Percentiles rank a stretch among this genome's conserved stretches.
Conservation (phyloP, 371 early-diverging fungal species). For the Chytridium lagenaria region DNA sequence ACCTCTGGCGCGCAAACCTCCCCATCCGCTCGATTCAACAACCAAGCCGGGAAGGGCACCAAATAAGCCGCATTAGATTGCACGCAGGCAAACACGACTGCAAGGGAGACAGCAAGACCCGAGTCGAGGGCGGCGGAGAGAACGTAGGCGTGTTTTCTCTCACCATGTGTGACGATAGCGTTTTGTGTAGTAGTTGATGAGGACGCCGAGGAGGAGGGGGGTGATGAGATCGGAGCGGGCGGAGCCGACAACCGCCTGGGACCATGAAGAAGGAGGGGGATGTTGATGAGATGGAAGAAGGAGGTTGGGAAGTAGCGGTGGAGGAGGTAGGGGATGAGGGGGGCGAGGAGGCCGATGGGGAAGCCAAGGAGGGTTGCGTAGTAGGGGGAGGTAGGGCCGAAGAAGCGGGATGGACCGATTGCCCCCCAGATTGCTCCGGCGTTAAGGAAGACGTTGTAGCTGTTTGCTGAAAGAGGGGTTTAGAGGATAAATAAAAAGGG, state of each 20-base stretch:
- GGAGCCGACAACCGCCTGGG: no score
- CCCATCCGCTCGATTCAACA: conserved; percentile 23
- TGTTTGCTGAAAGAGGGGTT: background rate
- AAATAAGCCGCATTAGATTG: background rate
- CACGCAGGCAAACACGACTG: conserved; percentile 8
- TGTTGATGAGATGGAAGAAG: conserved; percentile 15
- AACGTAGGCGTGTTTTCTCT: conserved; percentile 7
- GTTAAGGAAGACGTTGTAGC: conserved; percentile 54
- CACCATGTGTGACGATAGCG: background rate
- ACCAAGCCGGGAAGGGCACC: conserved; percentile 27
- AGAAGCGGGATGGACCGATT: conserved; percentile 61
- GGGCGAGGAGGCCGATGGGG: conserved; percentile 36
- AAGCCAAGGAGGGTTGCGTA: conserved; percentile 29
- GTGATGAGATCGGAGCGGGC: background rate
- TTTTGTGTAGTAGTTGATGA: background rate
- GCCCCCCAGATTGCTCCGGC: conserved; percentile 71
- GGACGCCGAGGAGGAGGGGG: background rate
- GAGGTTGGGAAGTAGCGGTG: conserved; percentile 8
- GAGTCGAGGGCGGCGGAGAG: conserved; percentile 12
- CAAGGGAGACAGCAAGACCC: conserved; percentile 10
- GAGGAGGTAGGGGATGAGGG: conserved; percentile 38
- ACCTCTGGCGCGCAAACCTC: conserved; percentile 32
- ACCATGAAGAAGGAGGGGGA: conserved; percentile 7
- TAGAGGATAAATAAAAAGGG: background rate
- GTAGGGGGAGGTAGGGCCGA: conserved; percentile 36